These are phyloP conservation scores for Citrullus colocynthis DNA, from an alignment of 306 rosid genomes.

Conservation along the genomic window DNA sequence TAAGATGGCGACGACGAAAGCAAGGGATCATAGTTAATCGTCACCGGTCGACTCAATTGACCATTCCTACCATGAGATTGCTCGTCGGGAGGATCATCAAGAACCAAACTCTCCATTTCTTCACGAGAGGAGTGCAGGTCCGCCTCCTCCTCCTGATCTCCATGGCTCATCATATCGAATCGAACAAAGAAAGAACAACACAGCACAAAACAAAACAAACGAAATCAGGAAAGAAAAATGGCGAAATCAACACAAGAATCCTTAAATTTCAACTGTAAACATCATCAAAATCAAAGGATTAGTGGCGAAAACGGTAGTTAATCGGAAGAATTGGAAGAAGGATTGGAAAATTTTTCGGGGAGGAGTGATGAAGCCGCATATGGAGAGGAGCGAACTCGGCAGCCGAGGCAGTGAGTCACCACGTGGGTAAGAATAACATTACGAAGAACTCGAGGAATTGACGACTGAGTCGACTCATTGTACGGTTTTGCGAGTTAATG, in stretches of 20 bases:
- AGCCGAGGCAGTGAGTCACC: constrained; percentile 5
- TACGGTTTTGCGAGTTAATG: neutral
- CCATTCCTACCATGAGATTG: constrained; percentile 5
- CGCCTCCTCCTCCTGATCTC: constrained; percentile 9
- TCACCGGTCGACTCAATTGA: neutral
- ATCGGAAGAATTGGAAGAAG: neutral
- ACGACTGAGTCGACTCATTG: constrained; percentile 1
- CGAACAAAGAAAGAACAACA: neutral
- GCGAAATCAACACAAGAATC: neutral
- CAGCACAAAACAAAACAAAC: neutral
- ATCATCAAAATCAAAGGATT: neutral
- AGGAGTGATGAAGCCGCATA: neutral
- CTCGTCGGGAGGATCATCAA: constrained; percentile 24
- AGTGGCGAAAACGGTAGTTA: neutral
- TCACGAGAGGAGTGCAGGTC: constrained; percentile 18
- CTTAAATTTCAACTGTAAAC: neutral
- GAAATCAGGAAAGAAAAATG: neutral
- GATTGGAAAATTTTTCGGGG: neutral
- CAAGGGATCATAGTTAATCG: constrained; percentile 9
- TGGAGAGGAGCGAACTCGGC: neutral
- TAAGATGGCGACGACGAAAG: constrained; percentile 9
- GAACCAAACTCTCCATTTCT: constrained; percentile 32
- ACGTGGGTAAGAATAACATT: neutral
- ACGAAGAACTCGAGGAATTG: neutral
- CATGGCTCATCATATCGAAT: constrained; percentile 22